Evolutionary conservation across 345 rosid genomes (phyloP).

Genomic region (Populus nigra): DNA sequence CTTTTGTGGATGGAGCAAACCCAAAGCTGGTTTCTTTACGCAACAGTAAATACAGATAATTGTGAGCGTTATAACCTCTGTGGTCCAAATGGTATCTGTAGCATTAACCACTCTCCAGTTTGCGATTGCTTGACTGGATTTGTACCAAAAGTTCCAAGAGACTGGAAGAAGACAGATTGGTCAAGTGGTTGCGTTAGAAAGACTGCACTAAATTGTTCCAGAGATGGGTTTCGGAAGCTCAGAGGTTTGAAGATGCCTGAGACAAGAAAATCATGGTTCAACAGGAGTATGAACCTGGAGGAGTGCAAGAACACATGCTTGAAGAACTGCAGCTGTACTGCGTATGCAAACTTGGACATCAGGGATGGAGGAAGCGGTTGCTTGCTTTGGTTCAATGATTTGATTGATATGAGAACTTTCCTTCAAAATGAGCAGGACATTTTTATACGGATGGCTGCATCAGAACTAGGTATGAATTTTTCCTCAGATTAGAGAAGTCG

Average conservation of each 20-base stretch:
- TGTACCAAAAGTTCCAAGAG: background rate
- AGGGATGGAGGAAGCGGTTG: background rate
- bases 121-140: background rate
- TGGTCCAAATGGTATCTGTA: too few species aligned
- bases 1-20: background rate
- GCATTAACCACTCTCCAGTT: too few species aligned
- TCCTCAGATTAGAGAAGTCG: too few species aligned
- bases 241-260: constrained; percentile 9
- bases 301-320: too few species aligned
- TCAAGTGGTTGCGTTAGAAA: background rate
- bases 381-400: constrained; percentile 2
- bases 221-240: constrained; percentile 18
- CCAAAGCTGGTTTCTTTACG: background rate
- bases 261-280: background rate
- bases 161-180: background rate
- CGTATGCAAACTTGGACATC: background rate
- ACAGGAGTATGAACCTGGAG: too few species aligned
- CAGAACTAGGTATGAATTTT: too few species aligned
- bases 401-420: constrained; percentile 1
- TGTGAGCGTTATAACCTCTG: too few species aligned
- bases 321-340: too few species aligned
- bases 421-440: background rate
- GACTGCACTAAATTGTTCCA: background rate
- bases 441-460: background rate
- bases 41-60: too few species aligned